A percentile compares a stretch with the other conserved stretches of the same genome.
These are phyloP conservation scores for Lipomyces oligophaga DNA, from an alignment of 805 yeast species.

Conservation along the genomic window DNA sequence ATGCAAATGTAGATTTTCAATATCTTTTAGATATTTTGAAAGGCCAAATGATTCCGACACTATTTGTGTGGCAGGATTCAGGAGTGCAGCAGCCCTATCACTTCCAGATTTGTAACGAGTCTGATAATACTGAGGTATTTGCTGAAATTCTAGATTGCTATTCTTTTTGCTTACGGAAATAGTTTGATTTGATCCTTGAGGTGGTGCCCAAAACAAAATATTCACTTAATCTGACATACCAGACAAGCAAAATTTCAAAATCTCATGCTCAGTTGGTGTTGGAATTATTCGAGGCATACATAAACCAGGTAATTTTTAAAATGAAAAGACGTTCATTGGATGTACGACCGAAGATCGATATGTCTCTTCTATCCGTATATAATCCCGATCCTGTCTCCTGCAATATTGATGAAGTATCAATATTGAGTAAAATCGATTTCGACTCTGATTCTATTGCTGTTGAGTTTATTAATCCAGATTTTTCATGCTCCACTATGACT, in stretches of 20 bases:
- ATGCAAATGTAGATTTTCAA: conserved; percentile 4
- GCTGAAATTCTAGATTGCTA: not conserved
- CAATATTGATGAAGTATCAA: not conserved
- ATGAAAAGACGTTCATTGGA: too few relatives aligned
- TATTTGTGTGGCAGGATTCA: conserved; percentile 24
- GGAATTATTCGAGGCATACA: conserved; percentile 1
- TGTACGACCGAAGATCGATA: too few relatives aligned
- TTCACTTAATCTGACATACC: conserved; percentile 10
- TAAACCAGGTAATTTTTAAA: too few relatives aligned
- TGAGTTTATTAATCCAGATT: conserved; percentile 7
- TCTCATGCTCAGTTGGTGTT: conserved; percentile 3
- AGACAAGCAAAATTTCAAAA: conserved; percentile 1
- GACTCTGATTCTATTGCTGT: conserved; percentile 6
- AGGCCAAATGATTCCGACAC: conserved; percentile 1
- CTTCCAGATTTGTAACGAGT: not conserved
- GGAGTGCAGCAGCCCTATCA: not conserved
- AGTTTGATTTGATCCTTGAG: conserved; percentile 18
- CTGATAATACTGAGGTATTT: conserved; percentile 16
- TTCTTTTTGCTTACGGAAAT: not conserved
- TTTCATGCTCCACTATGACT: not conserved
- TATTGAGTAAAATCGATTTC: conserved; percentile 6
- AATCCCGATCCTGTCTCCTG: conserved; percentile 11
- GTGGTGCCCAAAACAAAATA: conserved; percentile 7
- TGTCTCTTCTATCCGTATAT: not conserved
- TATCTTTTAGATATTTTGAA: not conserved